Evolutionary conservation across 371 early-diverging fungal genomes (phyloP).

Genomic region (Mucor sp.): DNA sequence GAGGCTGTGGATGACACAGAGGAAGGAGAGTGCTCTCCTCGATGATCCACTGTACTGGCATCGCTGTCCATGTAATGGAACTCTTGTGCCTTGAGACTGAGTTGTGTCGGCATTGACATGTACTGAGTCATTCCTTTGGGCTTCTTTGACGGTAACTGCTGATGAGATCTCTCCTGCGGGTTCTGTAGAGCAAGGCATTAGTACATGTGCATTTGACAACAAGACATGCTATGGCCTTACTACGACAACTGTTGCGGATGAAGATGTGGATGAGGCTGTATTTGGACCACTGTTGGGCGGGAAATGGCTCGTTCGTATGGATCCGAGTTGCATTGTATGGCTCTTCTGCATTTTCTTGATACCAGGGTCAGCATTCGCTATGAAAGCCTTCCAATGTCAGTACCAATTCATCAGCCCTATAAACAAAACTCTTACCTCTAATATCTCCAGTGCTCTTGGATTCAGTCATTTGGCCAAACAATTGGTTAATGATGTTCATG

Average conservation of each 20-base stretch:
- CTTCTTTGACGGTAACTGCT: background rate
- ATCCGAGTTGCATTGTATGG: background rate
- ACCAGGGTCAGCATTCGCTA: background rate
- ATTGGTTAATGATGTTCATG: background rate
- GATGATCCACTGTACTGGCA: background rate
- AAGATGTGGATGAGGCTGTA: background rate
- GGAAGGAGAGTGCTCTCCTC: background rate
- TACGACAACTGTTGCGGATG: background rate
- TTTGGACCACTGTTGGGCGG: background rate
- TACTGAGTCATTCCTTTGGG: background rate
- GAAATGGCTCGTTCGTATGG: background rate
- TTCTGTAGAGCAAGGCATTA: background rate
- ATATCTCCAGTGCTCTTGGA: background rate
- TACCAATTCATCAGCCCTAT: too few relatives aligned
- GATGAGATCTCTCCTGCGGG: background rate
- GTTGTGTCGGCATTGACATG: background rate
- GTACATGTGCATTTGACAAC: background rate
- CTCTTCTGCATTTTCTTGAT: background rate
- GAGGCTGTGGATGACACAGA: background rate
- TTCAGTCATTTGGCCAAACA: background rate
- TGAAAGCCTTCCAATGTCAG: too few relatives aligned
- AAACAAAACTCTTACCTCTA: background rate
- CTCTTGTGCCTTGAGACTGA: background rate
- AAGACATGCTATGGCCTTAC: background rate
- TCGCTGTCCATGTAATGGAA: slow-evolving; percentile 5